Percentiles rank a stretch among this genome's conserved stretches.
phyloP scores from a whole-genome alignment of 257 asterid genomes.

The Rubia yunnanensis region DNA sequence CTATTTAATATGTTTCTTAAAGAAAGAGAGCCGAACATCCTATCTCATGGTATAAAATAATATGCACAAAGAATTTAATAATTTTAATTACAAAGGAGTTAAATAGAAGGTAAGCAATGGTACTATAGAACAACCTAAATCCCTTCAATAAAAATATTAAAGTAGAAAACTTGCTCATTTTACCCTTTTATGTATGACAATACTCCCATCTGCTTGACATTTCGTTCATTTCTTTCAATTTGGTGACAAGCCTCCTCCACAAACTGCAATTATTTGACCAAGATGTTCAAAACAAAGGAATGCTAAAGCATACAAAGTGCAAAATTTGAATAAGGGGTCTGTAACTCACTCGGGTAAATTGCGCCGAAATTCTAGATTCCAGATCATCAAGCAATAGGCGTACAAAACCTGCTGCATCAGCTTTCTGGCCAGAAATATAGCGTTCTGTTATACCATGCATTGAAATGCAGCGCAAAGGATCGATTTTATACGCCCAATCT shows the following conservation, averaged over 20 bases:
- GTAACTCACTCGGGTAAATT: conserved; percentile 70
- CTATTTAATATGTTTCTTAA: neutral
- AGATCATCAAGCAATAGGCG: conserved; percentile 89
- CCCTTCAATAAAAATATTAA: neutral
- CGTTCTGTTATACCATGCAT: conserved; percentile 96
- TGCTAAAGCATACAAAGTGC: neutral
- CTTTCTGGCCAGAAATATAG: conserved; percentile 85
- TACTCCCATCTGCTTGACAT: conserved; percentile 75
- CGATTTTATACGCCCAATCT: conserved; percentile 97
- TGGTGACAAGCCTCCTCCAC: conserved; percentile 98
- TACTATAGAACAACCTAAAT: neutral
- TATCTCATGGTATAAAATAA: neutral
- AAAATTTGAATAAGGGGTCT: neutral
- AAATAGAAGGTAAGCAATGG: neutral
- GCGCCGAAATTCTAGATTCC: conserved; percentile 69
- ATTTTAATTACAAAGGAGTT: neutral
- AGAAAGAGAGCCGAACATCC: neutral
- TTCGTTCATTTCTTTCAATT: conserved; percentile 79
- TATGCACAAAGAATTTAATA: neutral
- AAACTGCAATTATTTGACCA: conserved; percentile 42
- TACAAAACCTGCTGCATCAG: conserved; percentile 90
- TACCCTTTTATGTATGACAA: conserved; percentile 88
- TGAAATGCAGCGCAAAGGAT: conserved; percentile 91
- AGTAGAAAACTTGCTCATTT: conserved; percentile 10
- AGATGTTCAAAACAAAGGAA: conserved; percentile 16